Evolutionary conservation across 148 eudicot genomes (phyloP).

Genomic region (Nepenthes gracilis): DNA sequence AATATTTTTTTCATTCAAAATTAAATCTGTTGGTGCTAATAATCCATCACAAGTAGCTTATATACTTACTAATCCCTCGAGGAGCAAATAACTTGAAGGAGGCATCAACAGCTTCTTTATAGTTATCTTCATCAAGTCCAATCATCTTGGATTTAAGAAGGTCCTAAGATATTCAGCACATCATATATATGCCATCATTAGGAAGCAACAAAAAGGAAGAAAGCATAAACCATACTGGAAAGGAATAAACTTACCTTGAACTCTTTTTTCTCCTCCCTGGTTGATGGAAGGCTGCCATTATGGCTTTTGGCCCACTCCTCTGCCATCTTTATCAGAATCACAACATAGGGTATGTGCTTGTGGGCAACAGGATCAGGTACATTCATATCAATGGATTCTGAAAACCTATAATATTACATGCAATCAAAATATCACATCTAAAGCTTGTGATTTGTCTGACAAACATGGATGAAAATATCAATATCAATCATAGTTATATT

Average conservation of each 20-base stretch:
- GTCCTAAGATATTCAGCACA: slow-evolving; percentile 41
- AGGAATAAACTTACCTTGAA: slow-evolving; percentile 54
- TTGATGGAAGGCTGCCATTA: slow-evolving; percentile 63
- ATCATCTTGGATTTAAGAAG: slow-evolving; percentile 63
- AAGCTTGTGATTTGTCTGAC: background rate
- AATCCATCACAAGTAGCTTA: background rate
- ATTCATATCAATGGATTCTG: slow-evolving; percentile 69
- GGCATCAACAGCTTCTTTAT: slow-evolving; percentile 89
- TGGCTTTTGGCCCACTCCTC: slow-evolving; percentile 89
- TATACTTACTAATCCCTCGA: slow-evolving; percentile 73
- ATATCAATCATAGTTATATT: no score
- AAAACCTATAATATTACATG: slow-evolving; percentile 41
- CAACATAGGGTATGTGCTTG: slow-evolving; percentile 90
- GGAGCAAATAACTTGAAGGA: slow-evolving; percentile 87
- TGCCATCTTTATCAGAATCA: slow-evolving; percentile 80
- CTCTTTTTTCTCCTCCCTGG: slow-evolving; percentile 80
- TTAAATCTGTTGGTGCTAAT: background rate
- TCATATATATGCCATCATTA: slow-evolving; percentile 10
- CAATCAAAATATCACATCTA: slow-evolving; percentile 11
- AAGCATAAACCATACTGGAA: background rate
- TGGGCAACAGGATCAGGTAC: slow-evolving; percentile 77
- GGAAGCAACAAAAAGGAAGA: slow-evolving; percentile 1
- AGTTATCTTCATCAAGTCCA: slow-evolving; percentile 81
- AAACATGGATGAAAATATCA: background rate
- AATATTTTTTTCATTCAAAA: background rate